Evolutionary conservation across 2,329 filamentous ascomycete genomes (phyloP).

Genomic region (Laburnicola sp.): DNA sequence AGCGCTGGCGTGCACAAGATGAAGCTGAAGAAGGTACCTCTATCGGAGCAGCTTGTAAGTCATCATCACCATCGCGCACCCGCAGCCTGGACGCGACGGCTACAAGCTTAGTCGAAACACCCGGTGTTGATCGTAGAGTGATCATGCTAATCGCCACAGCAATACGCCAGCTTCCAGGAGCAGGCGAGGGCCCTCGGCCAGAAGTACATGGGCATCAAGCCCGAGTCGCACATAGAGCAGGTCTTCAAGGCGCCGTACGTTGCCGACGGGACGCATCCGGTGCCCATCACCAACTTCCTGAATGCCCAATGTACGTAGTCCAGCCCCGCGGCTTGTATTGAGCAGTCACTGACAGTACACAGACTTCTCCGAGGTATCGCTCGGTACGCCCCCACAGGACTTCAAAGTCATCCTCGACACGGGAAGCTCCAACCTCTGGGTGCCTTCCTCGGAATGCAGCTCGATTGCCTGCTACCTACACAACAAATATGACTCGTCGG

Average conservation of each 20-base stretch:
- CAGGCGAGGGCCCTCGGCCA: constrained; percentile 84
- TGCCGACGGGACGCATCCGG: constrained; percentile 69
- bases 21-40: constrained; percentile 94
- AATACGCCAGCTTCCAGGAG: constrained; percentile 74
- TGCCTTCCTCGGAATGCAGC: constrained; percentile 84
- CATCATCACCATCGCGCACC: constrained; percentile 7
- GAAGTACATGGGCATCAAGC: constrained; percentile 90
- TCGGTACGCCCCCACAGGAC: constrained; percentile 87
- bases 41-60: constrained; percentile 88
- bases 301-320: constrained; percentile 90
- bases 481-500: constrained; percentile 89
- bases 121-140: constrained; percentile 8
- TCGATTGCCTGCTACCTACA: constrained; percentile 99
- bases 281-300: constrained; percentile 95
- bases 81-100: background rate
- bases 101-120: background rate
- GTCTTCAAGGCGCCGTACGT: constrained; percentile 78
- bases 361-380: constrained; percentile 94
- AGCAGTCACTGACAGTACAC: constrained; percentile 22
- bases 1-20: constrained; percentile 90
- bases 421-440: constrained; percentile 98
- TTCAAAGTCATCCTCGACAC: constrained; percentile 99
- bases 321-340: background rate
- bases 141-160: constrained; percentile 54
- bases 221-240: constrained; percentile 68